Percentiles rank a stretch among this genome's conserved stretches.
phyloP scores from a whole-genome alignment of 1,139 yeast species.

The Protomyces pachydermus region DNA sequence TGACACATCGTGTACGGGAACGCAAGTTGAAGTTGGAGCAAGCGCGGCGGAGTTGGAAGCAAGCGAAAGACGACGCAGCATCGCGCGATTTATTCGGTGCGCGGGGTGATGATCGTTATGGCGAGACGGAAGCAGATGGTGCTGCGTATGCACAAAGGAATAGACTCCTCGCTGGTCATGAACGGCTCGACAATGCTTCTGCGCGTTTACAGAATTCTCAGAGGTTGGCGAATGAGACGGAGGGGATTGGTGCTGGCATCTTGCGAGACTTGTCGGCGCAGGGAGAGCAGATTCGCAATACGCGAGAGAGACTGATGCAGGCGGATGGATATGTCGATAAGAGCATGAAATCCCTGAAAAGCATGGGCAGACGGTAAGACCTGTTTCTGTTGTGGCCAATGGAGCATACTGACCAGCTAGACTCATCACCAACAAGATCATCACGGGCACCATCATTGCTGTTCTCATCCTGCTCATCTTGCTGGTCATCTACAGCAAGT shows the following conservation, averaged over 20 bases:
- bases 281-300: conserved; percentile 81
- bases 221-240: conserved; percentile 88
- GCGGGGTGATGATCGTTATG: conserved; percentile 34
- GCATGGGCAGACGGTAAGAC: conserved; percentile 67
- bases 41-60: conserved; percentile 29
- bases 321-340: conserved; percentile 93
- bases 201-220: conserved; percentile 84
- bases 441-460: conserved; percentile 91
- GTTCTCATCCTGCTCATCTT: conserved; percentile 77
- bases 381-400: neutral
- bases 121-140: conserved; percentile 40
- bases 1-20: conserved; percentile 66
- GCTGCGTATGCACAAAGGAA: conserved; percentile 67
- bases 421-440: conserved; percentile 88
- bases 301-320: conserved; percentile 63
- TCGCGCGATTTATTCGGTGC: conserved; percentile 58
- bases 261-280: conserved; percentile 85
- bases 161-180: conserved; percentile 70
- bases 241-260: conserved; percentile 83
- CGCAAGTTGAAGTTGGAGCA: conserved; percentile 44
- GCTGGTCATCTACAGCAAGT: conserved; percentile 80
- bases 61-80: neutral
- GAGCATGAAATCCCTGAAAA: conserved; percentile 75
- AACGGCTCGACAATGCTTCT: conserved; percentile 74
- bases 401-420: conserved; percentile 39